A percentile compares a stretch with the other conserved stretches of the same genome.
Evolutionary conservation across 768 basidiomycete genomes (phyloP).

Genomic region (Lactarius akahatsu): DNA sequence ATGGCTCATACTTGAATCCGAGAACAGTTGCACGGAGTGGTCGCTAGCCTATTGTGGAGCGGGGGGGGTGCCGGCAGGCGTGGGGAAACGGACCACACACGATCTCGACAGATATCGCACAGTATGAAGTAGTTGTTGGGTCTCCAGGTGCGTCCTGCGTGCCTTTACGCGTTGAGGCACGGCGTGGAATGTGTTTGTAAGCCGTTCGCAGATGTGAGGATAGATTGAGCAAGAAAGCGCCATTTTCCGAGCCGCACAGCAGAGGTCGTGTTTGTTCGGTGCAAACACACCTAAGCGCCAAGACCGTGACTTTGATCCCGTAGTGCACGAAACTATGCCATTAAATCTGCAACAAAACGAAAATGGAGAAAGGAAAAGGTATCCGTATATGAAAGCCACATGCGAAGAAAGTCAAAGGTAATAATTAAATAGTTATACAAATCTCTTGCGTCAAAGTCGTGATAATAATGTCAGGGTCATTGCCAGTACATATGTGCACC

Average conservation of each 20-base stretch:
- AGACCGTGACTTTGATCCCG: neutral
- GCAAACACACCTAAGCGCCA: constrained; percentile 15
- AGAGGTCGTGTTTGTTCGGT: constrained; percentile 25
- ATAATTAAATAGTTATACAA: constrained; percentile 23
- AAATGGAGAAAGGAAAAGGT: constrained; percentile 3
- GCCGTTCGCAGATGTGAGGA: constrained; percentile 20
- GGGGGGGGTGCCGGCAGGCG: constrained; percentile 2
- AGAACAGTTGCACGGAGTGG: neutral
- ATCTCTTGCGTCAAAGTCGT: constrained; percentile 21
- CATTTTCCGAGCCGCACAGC: constrained; percentile 24
- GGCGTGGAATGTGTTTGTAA: constrained; percentile 12
- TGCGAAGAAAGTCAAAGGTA: constrained; percentile 1
- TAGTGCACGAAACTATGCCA: neutral
- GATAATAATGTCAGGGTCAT: constrained; percentile 15
- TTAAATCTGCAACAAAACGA: constrained; percentile 3
- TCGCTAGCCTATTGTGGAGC: neutral
- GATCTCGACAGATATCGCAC: constrained; percentile 68
- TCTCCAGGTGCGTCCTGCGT: constrained; percentile 23
- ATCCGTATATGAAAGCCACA: constrained; percentile 12
- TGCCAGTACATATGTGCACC: neutral
- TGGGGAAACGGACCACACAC: constrained; percentile 22
- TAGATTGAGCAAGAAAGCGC: constrained; percentile 25
- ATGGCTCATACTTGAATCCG: constrained; percentile 10
- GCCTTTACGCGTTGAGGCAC: constrained; percentile 5
- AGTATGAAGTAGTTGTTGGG: constrained; percentile 64